Base-by-base conservation (phyloP, 352 stramenopile genomes). In the Globisporangium nagaii region DNA sequence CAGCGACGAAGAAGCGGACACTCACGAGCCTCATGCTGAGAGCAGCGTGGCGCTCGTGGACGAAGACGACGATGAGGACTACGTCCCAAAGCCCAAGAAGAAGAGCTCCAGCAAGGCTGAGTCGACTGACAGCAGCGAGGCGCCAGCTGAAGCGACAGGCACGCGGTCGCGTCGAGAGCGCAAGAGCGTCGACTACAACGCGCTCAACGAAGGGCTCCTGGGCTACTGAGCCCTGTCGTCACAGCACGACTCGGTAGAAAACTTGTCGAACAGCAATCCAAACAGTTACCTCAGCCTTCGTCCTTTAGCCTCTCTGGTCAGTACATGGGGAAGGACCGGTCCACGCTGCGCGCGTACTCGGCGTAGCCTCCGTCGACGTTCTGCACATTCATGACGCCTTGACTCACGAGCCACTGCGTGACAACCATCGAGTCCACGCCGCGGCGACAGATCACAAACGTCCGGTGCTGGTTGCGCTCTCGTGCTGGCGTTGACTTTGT, bases 321-420 rank as follows among this genome's bases (percentile, higher is more conserved):
- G 58, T 92, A 94, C 70, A 90, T 89, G 1, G 81, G 81, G 58
- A 93, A 93, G 2, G 24, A 43, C 10, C 63, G 56, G 42, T 93
- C 75, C 11, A 72, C 65, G 28, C 73, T 56, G 45, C 56, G 59
- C 13, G 78, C 74, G 58, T 82, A 94, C 50, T 63, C 69, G 0
- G 73, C 75, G 64, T 93, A 90, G 47, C 84, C 84, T 48, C 84
- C 84, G 25, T 87, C 58, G 10, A 94, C 61, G 50, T 90, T 91
- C 41, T 63, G 59, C 1, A 84, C 77, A 40, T 73, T 67, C 1
- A 32, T 42, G 35, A 80, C 46, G 2, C 74, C 80, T 19, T 63
- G 60, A 6, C 56, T 53, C 11, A 88, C 10, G n/a, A 94, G 53
- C 75, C 77, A 86, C 37, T 66, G 48, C 11, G 80, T 82, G 13